Evolutionary conservation across 495 filamentous ascomycete species (phyloP), one percentile per base, ranked within the genome.

Genomic region (Annulohypoxylon nitens): DNA sequence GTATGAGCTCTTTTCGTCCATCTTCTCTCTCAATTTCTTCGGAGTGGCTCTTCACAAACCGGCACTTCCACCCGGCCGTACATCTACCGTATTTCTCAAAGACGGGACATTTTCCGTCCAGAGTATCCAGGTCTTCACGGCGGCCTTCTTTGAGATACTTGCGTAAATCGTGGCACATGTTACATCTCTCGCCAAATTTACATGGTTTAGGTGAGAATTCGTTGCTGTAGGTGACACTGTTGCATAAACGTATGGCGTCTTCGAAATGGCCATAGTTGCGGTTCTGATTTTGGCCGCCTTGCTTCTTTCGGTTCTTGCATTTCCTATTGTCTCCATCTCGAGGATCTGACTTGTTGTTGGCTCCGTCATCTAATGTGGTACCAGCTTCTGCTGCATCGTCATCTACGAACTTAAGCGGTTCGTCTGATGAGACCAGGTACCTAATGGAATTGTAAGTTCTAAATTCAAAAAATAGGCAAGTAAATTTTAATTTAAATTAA

Each of bases 11-110:
- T 63, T 91, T 93, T 65, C 87, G 86, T 6, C 93, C 95, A 78
- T 96, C 94, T 53, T 88, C 88, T 5, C 82, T 88, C 58, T 90
- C 87, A 26, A 92, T 79, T 80, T 97, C 93, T 58, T 89, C 85
- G 68, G 91, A 92, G 79, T 99, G 96, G 41, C 92, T 93, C 58
- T 84, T 85, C 14, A 93, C 90, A 75, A 97, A 94, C 11, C 95
- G 92, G 78, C 96, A 99, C 75, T 92, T 97, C 94, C 95, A 99
- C 1, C 96, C 96, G 14, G 90, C 87, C 59, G 83, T 81, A 75
- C 96, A 99, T 71, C 83, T 88, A 36, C 96, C 97, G 26, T 88
- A 85, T 8, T 83, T 86, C 73, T 94, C 90, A 82, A 87, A 97
- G 12, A 95, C 86, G 0, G 95, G 94, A 77, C 96, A 99, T 23